Evolutionary conservation across 2,329 filamentous ascomycete species (phyloP), one percentile per base, ranked within the genome.

Genomic region (Ophioceras dolichostomum): DNA sequence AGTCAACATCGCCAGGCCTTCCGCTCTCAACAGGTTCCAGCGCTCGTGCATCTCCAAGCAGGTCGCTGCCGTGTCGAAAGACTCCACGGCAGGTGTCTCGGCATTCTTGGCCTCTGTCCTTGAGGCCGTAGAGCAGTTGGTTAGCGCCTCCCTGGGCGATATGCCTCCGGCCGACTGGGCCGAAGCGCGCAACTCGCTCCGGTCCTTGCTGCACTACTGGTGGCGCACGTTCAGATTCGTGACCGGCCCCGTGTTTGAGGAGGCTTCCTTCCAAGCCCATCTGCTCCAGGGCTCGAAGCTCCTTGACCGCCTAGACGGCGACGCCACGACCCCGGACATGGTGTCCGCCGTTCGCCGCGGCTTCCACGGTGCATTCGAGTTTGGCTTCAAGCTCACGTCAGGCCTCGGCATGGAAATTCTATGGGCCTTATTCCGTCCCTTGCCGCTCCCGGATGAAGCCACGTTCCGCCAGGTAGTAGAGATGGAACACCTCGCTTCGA

Each of bases 371-470:
- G 67, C 68, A 35, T 89, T 94, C 50, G 68, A 73, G 18, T 68
- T 74, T 13, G 77, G 75, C 2, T 88, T 87, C 60, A 76, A 76
- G 39, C 61, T 93, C 12, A 76, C 67, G 0, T 87, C 81, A 2
- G 87, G 86, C 0, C 62, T 87, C 10, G 79, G 76, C 45, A 91
- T 93, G 83, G 83, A 91, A 51, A 55, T 62, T 8, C 66, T 94
- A 5, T 94, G 88, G 89, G 71, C 73, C 30, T 50, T 64, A 2
- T 73, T 93, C 49, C 73, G 82, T 37, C 84, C 87, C 1, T 55
- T 62, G 10, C 67, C 75, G 4, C 63, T 78, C 17, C 57, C 65
- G 2, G 64, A 65, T 14, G 53, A 59, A 18, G 48, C 51, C 4
- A 59, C 64, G 0, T 56, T 77, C 30, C 54, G 63, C 20, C 65